phyloP scores from a whole-genome alignment of 441 rosid species.

The Metrosideros polymorpha region DNA sequence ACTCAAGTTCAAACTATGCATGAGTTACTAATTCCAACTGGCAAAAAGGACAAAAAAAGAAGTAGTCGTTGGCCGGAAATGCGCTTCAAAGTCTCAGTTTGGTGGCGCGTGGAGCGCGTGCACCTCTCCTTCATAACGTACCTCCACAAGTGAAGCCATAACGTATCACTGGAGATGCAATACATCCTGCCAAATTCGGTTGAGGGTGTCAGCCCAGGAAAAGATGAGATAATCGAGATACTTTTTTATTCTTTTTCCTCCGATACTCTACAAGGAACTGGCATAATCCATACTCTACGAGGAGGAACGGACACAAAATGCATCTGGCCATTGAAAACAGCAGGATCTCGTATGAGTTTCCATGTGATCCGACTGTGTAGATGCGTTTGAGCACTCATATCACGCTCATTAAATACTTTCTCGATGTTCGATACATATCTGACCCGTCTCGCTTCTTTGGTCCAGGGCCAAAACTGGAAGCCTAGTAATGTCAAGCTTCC shows the following conservation, averaged over 20 bases:
- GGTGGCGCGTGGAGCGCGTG: neutral
- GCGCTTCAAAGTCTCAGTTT: neutral
- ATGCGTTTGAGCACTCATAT: neutral
- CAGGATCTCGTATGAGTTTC: no score
- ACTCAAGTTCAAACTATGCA: neutral
- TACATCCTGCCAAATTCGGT: neutral
- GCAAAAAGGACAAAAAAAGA: neutral
- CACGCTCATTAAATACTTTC: neutral
- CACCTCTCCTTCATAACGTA: neutral
- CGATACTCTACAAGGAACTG: neutral
- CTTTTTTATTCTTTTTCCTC: neutral
- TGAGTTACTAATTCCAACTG: neutral
- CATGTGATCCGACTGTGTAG: neutral
- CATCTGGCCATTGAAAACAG: neutral
- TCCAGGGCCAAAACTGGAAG: neutral
- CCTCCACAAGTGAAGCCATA: neutral
- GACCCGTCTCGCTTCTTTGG: no score
- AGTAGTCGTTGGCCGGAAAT: neutral
- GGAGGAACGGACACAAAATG: no score
- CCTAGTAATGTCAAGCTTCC: neutral
- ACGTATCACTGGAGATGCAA: neutral
- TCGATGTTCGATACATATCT: neutral
- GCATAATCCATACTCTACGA: neutral
- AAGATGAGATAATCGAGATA: no score
- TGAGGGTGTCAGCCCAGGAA: neutral